A percentile compares a stretch with the other conserved stretches of the same genome.
These are phyloP conservation scores for Candida qinlingensis DNA, from an alignment of 805 yeast genomes.

Conservation along the genomic window DNA sequence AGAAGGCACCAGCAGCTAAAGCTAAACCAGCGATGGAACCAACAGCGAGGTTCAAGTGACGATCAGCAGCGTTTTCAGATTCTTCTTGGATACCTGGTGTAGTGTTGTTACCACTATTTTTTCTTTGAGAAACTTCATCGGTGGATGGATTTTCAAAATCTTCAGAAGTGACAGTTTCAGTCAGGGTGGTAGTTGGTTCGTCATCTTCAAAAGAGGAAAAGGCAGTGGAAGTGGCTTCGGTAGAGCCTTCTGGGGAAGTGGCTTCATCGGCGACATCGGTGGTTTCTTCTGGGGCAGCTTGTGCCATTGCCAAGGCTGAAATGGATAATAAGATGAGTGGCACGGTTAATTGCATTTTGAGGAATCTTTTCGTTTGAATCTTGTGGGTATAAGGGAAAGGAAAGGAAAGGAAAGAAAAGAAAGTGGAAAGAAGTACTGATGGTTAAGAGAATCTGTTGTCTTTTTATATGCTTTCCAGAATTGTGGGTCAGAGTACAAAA, in stretches of 20 bases:
- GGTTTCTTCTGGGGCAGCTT: conserved; percentile 13
- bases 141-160: conserved; percentile 26
- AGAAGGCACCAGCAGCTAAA: conserved; percentile 10
- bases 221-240: conserved; percentile 25
- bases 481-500: too few relatives aligned
- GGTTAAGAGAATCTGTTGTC: background rate
- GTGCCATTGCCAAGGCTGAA: conserved; percentile 22
- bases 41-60: background rate
- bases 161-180: conserved; percentile 22
- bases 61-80: conserved; percentile 7
- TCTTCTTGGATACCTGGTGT: conserved; percentile 34
- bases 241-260: conserved; percentile 8
- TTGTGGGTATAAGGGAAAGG: background rate
- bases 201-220: conserved; percentile 26
- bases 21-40: conserved; percentile 6
- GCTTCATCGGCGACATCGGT: conserved; percentile 30
- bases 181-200: background rate
- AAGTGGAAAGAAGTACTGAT: background rate
- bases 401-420: background rate
- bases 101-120: conserved; percentile 9
- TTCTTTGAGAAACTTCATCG: background rate
- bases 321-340: conserved; percentile 9
- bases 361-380: background rate
- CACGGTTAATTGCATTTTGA: conserved; percentile 3
- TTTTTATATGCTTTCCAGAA: conserved; percentile 21